Conservation (phyloP, 257 asterid genomes). For the Petunia axillaris region DNA sequence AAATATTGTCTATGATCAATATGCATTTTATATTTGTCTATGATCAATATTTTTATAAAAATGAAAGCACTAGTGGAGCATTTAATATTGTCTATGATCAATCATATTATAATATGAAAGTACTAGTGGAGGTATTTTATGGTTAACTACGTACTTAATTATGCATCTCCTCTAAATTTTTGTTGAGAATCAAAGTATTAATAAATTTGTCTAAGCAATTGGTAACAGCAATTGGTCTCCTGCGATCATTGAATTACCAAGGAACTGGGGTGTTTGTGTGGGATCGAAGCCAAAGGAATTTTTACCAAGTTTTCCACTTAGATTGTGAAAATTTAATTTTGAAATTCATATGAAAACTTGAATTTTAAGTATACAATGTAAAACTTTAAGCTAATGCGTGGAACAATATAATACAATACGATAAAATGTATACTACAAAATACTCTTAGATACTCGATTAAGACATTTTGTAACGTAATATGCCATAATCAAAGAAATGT, state of each 20-base stretch:
- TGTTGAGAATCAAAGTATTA: too few relatives aligned
- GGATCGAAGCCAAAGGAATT: background rate
- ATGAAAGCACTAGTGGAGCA: background rate
- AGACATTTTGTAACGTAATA: background rate
- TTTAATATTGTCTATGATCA: background rate
- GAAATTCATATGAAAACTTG: background rate
- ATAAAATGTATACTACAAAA: background rate
- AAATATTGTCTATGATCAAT: background rate
- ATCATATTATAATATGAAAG: too few relatives aligned
- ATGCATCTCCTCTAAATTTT: too few relatives aligned
- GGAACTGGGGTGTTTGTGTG: too few relatives aligned
- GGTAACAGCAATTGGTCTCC: too few relatives aligned
- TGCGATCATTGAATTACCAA: too few relatives aligned
- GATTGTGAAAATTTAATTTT: background rate
- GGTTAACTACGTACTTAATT: too few relatives aligned
- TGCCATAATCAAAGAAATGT: background rate
- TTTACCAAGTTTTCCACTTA: background rate
- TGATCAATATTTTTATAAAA: background rate
- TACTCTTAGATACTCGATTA: background rate
- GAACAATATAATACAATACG: background rate
- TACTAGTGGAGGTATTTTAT: too few relatives aligned
- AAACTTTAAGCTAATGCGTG: background rate
- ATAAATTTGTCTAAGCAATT: too few relatives aligned
- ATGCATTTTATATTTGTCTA: too few relatives aligned
- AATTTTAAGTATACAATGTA: background rate